Conservation (phyloP, 495 filamentous ascomycete species). For the Penicillium paxilli region DNA sequence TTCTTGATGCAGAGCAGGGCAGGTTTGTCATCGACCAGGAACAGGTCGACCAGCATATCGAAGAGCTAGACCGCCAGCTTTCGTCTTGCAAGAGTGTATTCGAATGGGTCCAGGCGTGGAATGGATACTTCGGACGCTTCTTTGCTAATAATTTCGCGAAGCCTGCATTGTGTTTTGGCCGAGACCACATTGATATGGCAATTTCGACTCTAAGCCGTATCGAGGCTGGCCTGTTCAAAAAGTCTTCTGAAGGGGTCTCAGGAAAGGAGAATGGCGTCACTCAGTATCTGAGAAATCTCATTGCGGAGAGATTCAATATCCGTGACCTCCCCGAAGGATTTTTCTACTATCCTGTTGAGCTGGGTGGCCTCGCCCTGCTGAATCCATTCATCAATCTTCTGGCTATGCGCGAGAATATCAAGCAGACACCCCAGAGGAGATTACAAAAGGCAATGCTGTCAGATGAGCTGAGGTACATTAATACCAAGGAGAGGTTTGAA, state of each 20-base stretch:
- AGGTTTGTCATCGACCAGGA: conserved; percentile 62
- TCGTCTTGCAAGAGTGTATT: conserved; percentile 56
- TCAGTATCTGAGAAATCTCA: conserved; percentile 54
- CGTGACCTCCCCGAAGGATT: conserved; percentile 64
- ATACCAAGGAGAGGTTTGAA: conserved; percentile 45
- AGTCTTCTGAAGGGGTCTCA: conserved; percentile 3
- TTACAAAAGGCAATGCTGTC: conserved; percentile 3
- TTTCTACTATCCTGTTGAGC: conserved; percentile 62
- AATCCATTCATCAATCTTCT: conserved; percentile 58
- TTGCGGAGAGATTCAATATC: conserved; percentile 55
- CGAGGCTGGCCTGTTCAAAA: conserved; percentile 53
- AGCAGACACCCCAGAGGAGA: conserved; percentile 34
- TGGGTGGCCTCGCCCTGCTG: conserved; percentile 57
- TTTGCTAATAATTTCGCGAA: conserved; percentile 67
- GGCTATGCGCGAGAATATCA: conserved; percentile 53
- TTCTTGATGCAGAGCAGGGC: conserved; percentile 54
- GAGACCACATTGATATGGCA: conserved; percentile 62
- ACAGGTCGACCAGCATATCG: conserved; percentile 62
- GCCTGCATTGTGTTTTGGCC: conserved; percentile 64
- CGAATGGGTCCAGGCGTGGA: conserved; percentile 41
- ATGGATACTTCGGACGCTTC: conserved; percentile 14
- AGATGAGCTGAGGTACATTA: conserved; percentile 36
- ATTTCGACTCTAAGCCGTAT: conserved; percentile 60
- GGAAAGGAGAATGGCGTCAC: conserved; percentile 48
- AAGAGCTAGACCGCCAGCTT: conserved; percentile 61